Evolutionary conservation across 2,329 filamentous ascomycete species (phyloP).

Genomic region (Elsinoe ampelina): DNA sequence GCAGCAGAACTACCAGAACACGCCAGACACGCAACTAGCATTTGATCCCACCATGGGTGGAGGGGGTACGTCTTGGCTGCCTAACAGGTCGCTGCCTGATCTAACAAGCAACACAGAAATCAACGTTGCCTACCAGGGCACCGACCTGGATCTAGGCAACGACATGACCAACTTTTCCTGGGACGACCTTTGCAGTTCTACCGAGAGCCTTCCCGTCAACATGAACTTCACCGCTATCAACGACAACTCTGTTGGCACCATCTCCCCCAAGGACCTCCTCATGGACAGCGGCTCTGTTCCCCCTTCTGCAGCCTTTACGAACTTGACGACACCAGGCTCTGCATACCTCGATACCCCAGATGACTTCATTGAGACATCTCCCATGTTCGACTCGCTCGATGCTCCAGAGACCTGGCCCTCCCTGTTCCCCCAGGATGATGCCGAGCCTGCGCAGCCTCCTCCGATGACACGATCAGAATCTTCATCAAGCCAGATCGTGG

Average conservation of each 20-base stretch:
- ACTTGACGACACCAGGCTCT: constrained; percentile 73
- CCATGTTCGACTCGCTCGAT: constrained; percentile 54
- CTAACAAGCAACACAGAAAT: constrained; percentile 32
- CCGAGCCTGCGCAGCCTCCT: constrained; percentile 22
- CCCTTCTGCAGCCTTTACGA: constrained; percentile 71
- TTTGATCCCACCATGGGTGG: constrained; percentile 33
- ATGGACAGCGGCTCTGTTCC: constrained; percentile 65
- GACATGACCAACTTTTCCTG: constrained; percentile 12
- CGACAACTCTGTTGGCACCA: constrained; percentile 44
- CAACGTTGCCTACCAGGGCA: constrained; percentile 38
- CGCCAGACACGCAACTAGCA: too few species aligned
- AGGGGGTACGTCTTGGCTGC: constrained; percentile 42
- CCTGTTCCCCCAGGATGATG: constrained; percentile 55
- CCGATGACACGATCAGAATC: constrained; percentile 33
- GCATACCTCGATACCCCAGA: constrained; percentile 64
- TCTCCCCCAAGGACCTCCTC: constrained; percentile 77
- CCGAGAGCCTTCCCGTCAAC: constrained; percentile 20
- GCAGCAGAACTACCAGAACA: constrained; percentile 13
- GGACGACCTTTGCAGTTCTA: constrained; percentile 14
- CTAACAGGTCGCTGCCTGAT: constrained; percentile 18
- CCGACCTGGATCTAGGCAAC: constrained; percentile 34
- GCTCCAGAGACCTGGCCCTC: constrained; percentile 59
- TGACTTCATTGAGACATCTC: constrained; percentile 68
- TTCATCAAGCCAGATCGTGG: constrained; percentile 28
- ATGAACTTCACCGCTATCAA: constrained; percentile 39